Conservation (phyloP, 2,329 filamentous ascomycete species). For the Talaromyces pinophilus region DNA sequence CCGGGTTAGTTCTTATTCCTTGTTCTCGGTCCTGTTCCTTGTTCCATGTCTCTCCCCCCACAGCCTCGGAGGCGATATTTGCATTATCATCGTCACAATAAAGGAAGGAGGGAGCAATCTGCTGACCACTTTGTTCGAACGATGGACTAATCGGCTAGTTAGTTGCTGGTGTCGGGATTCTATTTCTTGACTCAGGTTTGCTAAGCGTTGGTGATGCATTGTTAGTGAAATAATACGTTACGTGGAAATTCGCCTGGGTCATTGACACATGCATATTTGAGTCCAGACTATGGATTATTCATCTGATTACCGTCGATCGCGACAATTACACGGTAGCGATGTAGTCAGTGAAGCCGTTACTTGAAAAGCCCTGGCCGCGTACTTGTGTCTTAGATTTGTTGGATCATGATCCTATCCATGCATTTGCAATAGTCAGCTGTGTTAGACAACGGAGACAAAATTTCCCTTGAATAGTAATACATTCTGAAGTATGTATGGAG, state of each 20-base stretch:
- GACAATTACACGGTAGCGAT: not conserved
- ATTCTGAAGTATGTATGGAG: not conserved
- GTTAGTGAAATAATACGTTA: constrained; percentile 1
- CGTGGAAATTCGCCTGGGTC: not conserved
- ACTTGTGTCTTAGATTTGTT: not conserved
- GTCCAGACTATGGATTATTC: not conserved
- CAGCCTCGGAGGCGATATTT: not conserved
- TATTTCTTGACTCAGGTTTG: not conserved
- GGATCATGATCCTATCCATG: not conserved
- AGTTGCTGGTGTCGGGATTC: not conserved
- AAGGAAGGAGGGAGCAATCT: not conserved
- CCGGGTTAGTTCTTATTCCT: not conserved
- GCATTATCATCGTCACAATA: not conserved
- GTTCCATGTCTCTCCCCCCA: not conserved
- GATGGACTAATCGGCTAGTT: not conserved
- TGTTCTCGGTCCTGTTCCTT: not conserved
- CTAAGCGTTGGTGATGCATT: not conserved
- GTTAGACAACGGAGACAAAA: not conserved
- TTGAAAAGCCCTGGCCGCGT: not conserved
- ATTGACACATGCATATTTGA: constrained; percentile 1
- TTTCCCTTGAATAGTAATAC: not conserved
- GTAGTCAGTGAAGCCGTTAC: not conserved
- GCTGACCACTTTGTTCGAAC: not conserved
- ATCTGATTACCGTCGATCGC: not conserved
- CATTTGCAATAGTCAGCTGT: not conserved